phyloP scores from a whole-genome alignment of 352 stramenopile genomes.

The Phytophthora kernoviae region DNA sequence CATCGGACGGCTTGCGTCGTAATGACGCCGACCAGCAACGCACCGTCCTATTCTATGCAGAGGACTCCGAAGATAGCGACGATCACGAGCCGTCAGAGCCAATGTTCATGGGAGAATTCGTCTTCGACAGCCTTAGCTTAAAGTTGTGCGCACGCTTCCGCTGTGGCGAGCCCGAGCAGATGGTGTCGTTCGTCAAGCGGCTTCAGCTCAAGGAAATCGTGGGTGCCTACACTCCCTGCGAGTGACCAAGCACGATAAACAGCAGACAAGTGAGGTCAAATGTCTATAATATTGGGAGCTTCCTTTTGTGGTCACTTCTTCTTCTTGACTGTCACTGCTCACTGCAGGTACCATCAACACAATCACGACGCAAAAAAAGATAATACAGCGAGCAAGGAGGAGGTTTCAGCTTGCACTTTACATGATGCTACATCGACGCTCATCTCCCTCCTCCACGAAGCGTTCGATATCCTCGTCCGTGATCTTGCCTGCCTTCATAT shows the following conservation, averaged over 20 bases:
- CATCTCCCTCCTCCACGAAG: constrained; percentile 85
- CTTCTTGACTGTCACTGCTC: constrained; percentile 11
- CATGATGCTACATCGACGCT: constrained; percentile 85
- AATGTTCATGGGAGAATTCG: constrained; percentile 71
- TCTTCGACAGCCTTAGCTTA: constrained; percentile 72
- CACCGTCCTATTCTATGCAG: constrained; percentile 63
- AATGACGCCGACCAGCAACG: constrained; percentile 37
- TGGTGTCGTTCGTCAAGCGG: constrained; percentile 70
- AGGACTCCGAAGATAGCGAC: constrained; percentile 10
- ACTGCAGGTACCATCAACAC: constrained; percentile 17
- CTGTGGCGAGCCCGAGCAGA: constrained; percentile 52
- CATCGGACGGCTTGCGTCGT: constrained; percentile 48
- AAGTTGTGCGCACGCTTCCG: constrained; percentile 73
- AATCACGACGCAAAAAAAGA: constrained; percentile 15
- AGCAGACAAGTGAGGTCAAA: constrained; percentile 4
- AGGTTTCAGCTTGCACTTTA: constrained; percentile 34
- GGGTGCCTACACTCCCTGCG: constrained; percentile 63
- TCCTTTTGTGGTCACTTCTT: constrained; percentile 29
- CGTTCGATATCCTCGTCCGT: constrained; percentile 90
- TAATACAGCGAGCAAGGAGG: constrained; percentile 5
- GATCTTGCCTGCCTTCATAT: constrained; percentile 84
- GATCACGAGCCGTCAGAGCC: constrained; percentile 4
- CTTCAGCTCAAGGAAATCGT: constrained; percentile 82
- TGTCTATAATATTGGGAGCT: constrained; percentile 45
- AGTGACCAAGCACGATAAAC: constrained; percentile 25